These are phyloP conservation scores for Oenanthe sinensis DNA, from an alignment of 129 eudicot species.

Conservation along the genomic window DNA sequence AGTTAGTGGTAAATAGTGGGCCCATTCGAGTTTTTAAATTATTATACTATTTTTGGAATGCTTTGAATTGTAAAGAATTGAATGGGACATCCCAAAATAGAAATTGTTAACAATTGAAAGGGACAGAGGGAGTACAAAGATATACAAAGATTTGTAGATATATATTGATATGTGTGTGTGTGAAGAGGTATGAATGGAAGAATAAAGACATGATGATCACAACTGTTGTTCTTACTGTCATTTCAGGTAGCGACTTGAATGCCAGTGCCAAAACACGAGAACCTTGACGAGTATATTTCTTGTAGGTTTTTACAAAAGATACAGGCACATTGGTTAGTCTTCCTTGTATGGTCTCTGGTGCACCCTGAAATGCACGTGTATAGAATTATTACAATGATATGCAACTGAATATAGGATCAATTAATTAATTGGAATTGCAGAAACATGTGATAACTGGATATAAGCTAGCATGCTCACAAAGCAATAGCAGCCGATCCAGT, in stretches of 20 bases:
- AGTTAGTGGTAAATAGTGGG: too few species aligned
- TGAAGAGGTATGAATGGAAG: neutral
- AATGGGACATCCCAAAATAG: too few species aligned
- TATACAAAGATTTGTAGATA: neutral
- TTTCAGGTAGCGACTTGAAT: constrained; percentile 82
- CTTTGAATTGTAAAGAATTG: too few species aligned
- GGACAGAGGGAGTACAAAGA: neutral
- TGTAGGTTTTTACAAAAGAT: constrained; percentile 64
- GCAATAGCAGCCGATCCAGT: neutral
- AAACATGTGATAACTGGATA: neutral
- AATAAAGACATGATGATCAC: neutral
- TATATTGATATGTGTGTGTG: neutral
- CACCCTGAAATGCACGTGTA: constrained; percentile 49
- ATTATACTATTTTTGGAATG: too few species aligned
- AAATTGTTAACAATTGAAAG: too few species aligned
- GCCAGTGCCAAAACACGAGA: constrained; percentile 98
- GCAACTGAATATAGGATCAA: neutral
- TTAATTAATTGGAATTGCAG: neutral
- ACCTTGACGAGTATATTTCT: constrained; percentile 93
- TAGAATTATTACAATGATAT: neutral
- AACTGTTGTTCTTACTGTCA: constrained; percentile 57
- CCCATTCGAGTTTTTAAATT: too few species aligned
- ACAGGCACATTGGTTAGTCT: constrained; percentile 65
- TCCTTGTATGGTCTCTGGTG: constrained; percentile 95
- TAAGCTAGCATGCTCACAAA: neutral